phyloP scores from a whole-genome alignment of 2,329 filamentous ascomycete genomes.

The Ilyonectria sp. region DNA sequence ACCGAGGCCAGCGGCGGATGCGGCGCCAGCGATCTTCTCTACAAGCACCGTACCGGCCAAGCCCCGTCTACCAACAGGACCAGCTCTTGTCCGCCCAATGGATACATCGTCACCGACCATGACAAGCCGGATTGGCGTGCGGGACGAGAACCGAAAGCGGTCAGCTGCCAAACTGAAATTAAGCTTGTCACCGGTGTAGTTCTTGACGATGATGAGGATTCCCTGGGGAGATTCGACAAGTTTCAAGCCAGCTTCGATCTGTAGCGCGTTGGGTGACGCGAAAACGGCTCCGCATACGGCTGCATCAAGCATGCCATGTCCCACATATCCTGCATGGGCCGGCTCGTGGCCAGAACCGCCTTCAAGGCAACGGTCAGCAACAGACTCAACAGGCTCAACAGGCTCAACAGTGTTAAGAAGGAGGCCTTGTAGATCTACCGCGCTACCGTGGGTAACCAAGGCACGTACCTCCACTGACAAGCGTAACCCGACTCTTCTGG shows the following conservation, averaged over 20 bases:
- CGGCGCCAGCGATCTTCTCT: slow-evolving; percentile 27
- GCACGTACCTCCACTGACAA: too few species aligned
- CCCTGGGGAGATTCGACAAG: slow-evolving; percentile 16
- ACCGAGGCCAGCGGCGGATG: neutral
- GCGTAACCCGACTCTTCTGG: too few species aligned
- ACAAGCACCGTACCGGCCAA: slow-evolving; percentile 29
- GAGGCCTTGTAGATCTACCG: too few species aligned
- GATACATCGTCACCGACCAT: slow-evolving; percentile 62
- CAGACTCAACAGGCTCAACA: too few species aligned
- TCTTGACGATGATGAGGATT: slow-evolving; percentile 74
- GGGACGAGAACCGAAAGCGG: slow-evolving; percentile 73
- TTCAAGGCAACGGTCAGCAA: neutral
- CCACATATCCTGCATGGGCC: slow-evolving; percentile 20
- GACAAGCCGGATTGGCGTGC: slow-evolving; percentile 76
- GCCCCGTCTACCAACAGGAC: slow-evolving; percentile 25
- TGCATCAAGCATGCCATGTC: slow-evolving; percentile 19
- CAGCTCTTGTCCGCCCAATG: slow-evolving; percentile 23
- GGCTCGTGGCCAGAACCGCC: slow-evolving; percentile 23
- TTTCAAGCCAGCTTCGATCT: slow-evolving; percentile 18
- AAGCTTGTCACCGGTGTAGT: slow-evolving; percentile 80
- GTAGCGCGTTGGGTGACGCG: slow-evolving; percentile 19
- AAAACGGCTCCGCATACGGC: slow-evolving; percentile 27
- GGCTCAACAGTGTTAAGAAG: too few species aligned
- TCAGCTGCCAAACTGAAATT: slow-evolving; percentile 84
- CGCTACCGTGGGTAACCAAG: too few species aligned